Conservation (phyloP, 768 basidiomycete species). For the Pseudohyphozyma bogoriensis region DNA sequence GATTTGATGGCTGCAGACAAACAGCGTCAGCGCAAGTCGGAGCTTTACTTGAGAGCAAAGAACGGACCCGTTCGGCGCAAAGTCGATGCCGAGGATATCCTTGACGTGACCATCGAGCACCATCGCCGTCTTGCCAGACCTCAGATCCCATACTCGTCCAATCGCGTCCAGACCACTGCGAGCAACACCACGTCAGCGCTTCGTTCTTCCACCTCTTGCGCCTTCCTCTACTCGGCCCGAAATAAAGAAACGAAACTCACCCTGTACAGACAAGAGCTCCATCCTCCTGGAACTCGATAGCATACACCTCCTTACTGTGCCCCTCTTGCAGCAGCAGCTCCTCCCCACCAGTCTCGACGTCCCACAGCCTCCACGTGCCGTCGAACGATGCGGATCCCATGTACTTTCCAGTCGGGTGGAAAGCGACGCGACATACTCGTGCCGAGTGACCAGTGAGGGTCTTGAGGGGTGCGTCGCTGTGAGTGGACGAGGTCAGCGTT, state of each 20-base stretch:
- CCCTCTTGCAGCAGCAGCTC: slow-evolving; percentile 78
- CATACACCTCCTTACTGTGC: slow-evolving; percentile 91
- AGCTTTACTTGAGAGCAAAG: slow-evolving; percentile 17
- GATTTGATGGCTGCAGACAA: slow-evolving; percentile 76
- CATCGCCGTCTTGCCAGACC: slow-evolving; percentile 93
- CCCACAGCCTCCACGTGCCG: slow-evolving; percentile 96
- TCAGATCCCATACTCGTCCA: slow-evolving; percentile 91
- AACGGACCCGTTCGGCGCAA: slow-evolving; percentile 83
- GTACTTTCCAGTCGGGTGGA: slow-evolving; percentile 91
- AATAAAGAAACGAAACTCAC: slow-evolving; percentile 43
- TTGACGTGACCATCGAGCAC: slow-evolving; percentile 94
- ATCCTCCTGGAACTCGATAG: slow-evolving; percentile 91
- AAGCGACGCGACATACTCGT: slow-evolving; percentile 85
- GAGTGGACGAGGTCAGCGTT: slow-evolving; percentile 3
- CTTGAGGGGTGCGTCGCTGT: slow-evolving; percentile 63
- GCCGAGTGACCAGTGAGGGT: slow-evolving; percentile 78
- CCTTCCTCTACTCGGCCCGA: too few relatives aligned
- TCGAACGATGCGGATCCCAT: slow-evolving; percentile 93
- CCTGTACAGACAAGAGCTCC: slow-evolving; percentile 87
- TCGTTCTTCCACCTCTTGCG: too few relatives aligned
- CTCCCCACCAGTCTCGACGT: slow-evolving; percentile 69
- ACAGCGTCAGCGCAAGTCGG: neutral
- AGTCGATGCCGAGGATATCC: slow-evolving; percentile 78
- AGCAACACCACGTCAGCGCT: too few relatives aligned
- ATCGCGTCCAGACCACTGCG: slow-evolving; percentile 87